Evolutionary conservation across 106 monocot species (phyloP), one percentile per base, ranked within the genome.

Genomic region (Chionographis japonica): DNA sequence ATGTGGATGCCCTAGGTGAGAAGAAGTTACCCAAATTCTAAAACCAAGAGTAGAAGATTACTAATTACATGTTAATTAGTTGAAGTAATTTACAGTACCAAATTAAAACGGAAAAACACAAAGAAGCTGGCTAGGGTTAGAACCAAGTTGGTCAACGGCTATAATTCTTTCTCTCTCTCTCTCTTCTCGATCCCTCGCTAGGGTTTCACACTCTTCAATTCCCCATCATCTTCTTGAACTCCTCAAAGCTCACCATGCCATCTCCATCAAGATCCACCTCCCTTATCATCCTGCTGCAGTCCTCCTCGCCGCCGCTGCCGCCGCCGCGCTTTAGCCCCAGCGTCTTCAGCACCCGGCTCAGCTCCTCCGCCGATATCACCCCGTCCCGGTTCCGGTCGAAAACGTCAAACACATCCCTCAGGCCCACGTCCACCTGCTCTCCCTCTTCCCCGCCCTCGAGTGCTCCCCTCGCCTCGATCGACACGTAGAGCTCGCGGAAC

Each of bases 211-310:
- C 49, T 51, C 19, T 70, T 71, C 63, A 71, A 40, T 14, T 36
- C 71, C 4, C 61, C 88, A 89, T 89, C 88, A 89, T 89, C 68
- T 43, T 71, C 85, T 85, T 89, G 65, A 89, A 89, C 76, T 89
- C 88, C 1, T 89, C 79, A 67, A 89, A 89, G 40, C 71, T 68
- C 9, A 89, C 79, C 78, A 53, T 85, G 17, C 88, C 88, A 74
- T 89, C 88, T 36, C 88, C 85, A 75, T 89, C 84, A 62, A 69
- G 27, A 62, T 89, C 88, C 50, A 85, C 85, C 73, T 56, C 79
- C 52, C 39, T 66, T 53, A 89, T 89, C 84, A 89, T 89, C 0
- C 82, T 81, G 7, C 67, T 63, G 73, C 78, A 85, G 18, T 79
- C 78, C 65, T 80, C 27, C 27, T 27, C 27, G 1, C 27, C 27